Base-by-base conservation (phyloP, 768 basidiomycete species). In the Lyophyllum shimeji region DNA sequence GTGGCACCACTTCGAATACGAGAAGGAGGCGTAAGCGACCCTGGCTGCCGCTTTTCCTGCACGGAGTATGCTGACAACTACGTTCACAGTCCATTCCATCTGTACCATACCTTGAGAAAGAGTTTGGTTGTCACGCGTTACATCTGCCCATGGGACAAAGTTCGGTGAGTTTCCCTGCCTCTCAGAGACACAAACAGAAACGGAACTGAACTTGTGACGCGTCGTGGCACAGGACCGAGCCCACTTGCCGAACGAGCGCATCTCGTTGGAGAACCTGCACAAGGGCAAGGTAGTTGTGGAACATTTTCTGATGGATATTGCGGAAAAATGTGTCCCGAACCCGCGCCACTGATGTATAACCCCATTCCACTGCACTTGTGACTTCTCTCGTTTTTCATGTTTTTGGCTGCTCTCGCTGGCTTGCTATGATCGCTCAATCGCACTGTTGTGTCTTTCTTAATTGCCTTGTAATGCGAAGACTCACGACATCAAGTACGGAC, bases 61-160 rank as follows among this genome's bases (percentile, higher is more conserved):
- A 43, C 52, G 13, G 53, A 27, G 53, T 20, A 61, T 54, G 7
- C 46, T 57, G 50, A 59, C 40, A 15, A 15, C 43, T 23, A 3
- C 18, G 17, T 48, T 42, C 57, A 42, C 62, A 95, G 93, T 93
- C 93, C 6, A 94, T 98, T 50, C 97, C 97, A 3, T 93, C 93
- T 1, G 84, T 98, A 0, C 96, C 95, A 0, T 95, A 87, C 70
- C 77, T 99, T 2, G 97, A 99, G 71, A 93, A 94, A 62, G 86
- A 88, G 66, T 96, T 99, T 61, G 76, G 79, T 1, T 97, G 94
- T 53, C 89, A 85, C 46, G 93, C 93, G 18, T 78, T 98, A 11
- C 97, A 99, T 71, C 79, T 99, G 1, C 97, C 97, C 0, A 85
- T 99, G 73, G 97, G 96, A 0, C 93, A 96, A 67, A 91, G 90